phyloP scores from a whole-genome alignment of 208 protist genomes.

The Trypanosoma grayi region DNA sequence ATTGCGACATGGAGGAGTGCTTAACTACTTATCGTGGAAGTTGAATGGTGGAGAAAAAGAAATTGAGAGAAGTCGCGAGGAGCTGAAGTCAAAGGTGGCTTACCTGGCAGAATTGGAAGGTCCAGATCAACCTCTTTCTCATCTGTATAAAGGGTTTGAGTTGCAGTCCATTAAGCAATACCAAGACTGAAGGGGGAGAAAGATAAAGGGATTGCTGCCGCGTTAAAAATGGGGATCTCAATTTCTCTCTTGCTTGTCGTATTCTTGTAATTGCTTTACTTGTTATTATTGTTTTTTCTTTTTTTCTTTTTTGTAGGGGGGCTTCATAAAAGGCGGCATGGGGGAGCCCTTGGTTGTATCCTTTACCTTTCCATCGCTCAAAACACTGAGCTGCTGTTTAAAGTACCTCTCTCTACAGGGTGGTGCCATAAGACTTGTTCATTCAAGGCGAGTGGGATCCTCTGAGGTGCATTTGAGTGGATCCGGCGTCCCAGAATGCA shows the following conservation, averaged over 20 bases:
- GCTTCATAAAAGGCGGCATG: conserved; percentile 3
- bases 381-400: conserved; percentile 17
- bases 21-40: conserved; percentile 63
- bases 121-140: conserved; percentile 62
- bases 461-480: conserved; percentile 32
- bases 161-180: conserved; percentile 28
- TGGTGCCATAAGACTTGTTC: conserved; percentile 12
- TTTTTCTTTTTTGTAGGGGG: background rate
- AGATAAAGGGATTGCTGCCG: background rate
- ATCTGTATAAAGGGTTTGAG: conserved; percentile 72
- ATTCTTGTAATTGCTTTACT: no score
- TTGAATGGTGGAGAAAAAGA: conserved; percentile 52
- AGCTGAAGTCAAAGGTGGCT: conserved; percentile 78
- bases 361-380: conserved; percentile 24
- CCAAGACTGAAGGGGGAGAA: background rate
- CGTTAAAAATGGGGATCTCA: background rate
- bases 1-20: conserved; percentile 42
- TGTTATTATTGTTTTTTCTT: conserved; percentile 1
- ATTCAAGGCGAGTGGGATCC: background rate
- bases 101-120: conserved; percentile 74
- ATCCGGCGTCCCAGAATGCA: conserved; percentile 45
- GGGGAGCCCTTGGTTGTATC: conserved; percentile 1
- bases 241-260: no score
- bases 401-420: conserved; percentile 22
- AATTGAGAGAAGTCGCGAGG: conserved; percentile 56